A percentile compares a stretch with the other conserved stretches of the same genome.
Evolutionary conservation across 139 green algal genomes (phyloP).

Genomic region (Chlorella sp.): DNA sequence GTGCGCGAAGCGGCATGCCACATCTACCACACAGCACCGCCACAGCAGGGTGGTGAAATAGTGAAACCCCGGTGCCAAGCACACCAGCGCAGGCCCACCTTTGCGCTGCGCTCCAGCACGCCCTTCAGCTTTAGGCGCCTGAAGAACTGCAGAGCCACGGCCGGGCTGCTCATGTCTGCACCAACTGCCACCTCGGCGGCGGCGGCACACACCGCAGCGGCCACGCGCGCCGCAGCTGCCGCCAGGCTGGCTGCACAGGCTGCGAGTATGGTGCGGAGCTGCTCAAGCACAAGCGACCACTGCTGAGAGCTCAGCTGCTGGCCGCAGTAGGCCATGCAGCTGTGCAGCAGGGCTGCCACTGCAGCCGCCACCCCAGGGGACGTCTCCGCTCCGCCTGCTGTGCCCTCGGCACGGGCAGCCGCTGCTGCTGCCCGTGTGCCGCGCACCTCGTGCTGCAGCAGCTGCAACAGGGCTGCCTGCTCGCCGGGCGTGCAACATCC

Average conservation of each 20-base stretch:
- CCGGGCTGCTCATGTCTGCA: conserved; percentile 1
- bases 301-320: conserved; percentile 5
- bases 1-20: no score
- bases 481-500: conserved; percentile 11
- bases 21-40: no score
- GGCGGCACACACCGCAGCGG: neutral
- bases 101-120: conserved; percentile 25
- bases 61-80: neutral
- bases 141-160: conserved; percentile 33
- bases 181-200: conserved; percentile 12
- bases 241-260: neutral
- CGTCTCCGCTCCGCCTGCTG: neutral
- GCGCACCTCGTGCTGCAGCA: conserved; percentile 21
- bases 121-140: conserved; percentile 30
- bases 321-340: neutral
- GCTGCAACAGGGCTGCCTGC: conserved; percentile 15
- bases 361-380: neutral
- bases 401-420: neutral
- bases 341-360: neutral
- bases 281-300: neutral
- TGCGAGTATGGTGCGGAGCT: neutral
- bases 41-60: no score
- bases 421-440: neutral
- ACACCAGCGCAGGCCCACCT: neutral
- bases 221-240: neutral